Conservation (phyloP, 192 early-diverging fungal species). For the Chytriomyces hyalinus region DNA sequence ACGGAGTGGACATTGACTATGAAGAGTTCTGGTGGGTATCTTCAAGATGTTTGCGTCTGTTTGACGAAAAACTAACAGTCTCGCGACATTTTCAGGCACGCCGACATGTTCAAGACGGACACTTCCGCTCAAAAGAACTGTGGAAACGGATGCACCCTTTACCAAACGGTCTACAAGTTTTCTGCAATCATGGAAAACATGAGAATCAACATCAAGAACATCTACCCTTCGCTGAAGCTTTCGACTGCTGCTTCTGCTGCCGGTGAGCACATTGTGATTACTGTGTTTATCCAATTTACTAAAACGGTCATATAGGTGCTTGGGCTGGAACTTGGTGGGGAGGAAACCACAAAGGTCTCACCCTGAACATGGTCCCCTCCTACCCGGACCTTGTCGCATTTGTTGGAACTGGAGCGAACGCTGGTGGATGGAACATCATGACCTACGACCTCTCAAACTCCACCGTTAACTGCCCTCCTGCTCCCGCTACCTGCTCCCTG, state of each 20-base stretch:
- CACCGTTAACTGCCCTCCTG: conserved; percentile 11
- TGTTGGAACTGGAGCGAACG: conserved; percentile 7
- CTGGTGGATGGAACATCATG: conserved; percentile 28
- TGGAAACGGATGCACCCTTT: not conserved
- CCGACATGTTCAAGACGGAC: conserved; percentile 27
- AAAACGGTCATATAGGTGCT: not conserved
- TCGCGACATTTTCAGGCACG: not conserved
- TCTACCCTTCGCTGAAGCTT: conserved; percentile 15
- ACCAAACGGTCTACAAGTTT: conserved; percentile 25
- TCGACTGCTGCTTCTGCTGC: conserved; percentile 26
- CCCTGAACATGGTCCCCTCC: not conserved
- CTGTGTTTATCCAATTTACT: no score
- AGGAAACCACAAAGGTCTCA: not conserved
- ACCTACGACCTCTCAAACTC: conserved; percentile 9
- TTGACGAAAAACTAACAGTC: not conserved
- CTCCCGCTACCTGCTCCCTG: conserved; percentile 12
- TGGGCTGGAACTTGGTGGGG: conserved; percentile 23
- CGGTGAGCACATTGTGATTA: no score
- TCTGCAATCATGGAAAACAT: conserved; percentile 11
- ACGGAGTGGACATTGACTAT: conserved; percentile 16
- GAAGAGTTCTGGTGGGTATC: conserved; percentile 5
- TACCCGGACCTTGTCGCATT: conserved; percentile 10
- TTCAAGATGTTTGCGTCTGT: no score
- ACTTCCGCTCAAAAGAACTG: not conserved
- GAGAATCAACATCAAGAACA: not conserved